phyloP scores from a whole-genome alignment of 371 early-diverging fungal species.

The Rhizopus arrhizus region DNA sequence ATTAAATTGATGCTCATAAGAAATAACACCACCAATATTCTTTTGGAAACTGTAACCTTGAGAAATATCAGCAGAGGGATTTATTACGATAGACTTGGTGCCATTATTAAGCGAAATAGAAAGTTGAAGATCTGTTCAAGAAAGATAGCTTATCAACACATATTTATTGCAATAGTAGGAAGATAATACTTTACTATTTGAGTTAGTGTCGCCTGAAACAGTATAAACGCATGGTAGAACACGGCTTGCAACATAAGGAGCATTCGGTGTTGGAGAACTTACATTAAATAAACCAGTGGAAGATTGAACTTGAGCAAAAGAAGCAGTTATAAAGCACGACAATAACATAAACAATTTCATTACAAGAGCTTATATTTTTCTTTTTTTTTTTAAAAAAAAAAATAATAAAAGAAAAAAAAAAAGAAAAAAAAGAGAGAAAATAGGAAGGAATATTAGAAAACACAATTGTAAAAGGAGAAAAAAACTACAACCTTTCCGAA shows the following conservation, averaged over 20 bases:
- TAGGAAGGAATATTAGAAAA: background rate
- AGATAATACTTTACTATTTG: conserved; percentile 28
- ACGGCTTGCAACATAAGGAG: conserved; percentile 43
- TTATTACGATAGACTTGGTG: conserved; percentile 9
- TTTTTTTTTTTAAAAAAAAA: background rate
- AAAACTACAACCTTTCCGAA: background rate
- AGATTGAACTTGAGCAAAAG: conserved; percentile 29
- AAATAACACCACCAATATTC: conserved; percentile 25
- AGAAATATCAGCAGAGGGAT: conserved; percentile 29
- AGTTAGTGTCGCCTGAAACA: conserved; percentile 27
- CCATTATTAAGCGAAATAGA: conserved; percentile 26
- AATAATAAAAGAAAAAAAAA: conserved; percentile 2
- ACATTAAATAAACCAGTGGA: conserved; percentile 31
- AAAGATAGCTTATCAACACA: background rate
- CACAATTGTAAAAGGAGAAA: conserved; percentile 1
- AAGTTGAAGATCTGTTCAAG: conserved; percentile 21
- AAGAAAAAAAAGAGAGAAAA: background rate
- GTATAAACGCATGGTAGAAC: conserved; percentile 44
- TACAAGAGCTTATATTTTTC: background rate
- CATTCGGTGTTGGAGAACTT: conserved; percentile 30
- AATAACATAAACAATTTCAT: conserved; percentile 14
- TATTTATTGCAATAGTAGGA: background rate
- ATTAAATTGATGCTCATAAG: conserved; percentile 43
- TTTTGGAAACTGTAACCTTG: conserved; percentile 39
- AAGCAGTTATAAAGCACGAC: conserved; percentile 10